These are phyloP conservation scores for Suhomyces bribrorum DNA, from an alignment of 1,139 yeast species.

Conservation along the genomic window DNA sequence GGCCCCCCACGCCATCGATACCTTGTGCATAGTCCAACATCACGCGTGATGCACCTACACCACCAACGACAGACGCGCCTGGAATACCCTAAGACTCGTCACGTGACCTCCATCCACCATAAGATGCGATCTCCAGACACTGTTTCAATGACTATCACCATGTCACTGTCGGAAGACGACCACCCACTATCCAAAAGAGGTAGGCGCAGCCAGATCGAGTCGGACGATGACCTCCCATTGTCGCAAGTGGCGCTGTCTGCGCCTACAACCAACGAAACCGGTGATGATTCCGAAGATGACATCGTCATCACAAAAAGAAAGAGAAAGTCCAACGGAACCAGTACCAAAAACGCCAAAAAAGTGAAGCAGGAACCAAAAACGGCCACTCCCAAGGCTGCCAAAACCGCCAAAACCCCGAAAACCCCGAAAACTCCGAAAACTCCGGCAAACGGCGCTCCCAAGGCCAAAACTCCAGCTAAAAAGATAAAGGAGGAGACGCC, in stretches of 20 bases:
- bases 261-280: neutral
- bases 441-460: slow-evolving; percentile 1
- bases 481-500: slow-evolving; percentile 10
- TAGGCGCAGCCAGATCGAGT: slow-evolving; percentile 5
- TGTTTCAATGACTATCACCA: neutral
- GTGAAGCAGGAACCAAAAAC: slow-evolving; percentile 9
- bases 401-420: slow-evolving; percentile 6
- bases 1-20: too few relatives aligned
- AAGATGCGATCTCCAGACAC: neutral
- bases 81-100: too few relatives aligned
- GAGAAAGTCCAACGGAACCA: slow-evolving; percentile 7
- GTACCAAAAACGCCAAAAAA: slow-evolving; percentile 3
- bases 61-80: too few relatives aligned
- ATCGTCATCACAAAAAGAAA: slow-evolving; percentile 9
- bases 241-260: slow-evolving; percentile 6
- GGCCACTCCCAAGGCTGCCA: slow-evolving; percentile 5
- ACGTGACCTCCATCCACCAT: neutral
- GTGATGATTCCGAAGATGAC: slow-evolving; percentile 7
- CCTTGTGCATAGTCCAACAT: too few relatives aligned
- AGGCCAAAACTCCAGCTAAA: slow-evolving; percentile 12
- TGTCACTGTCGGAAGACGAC: slow-evolving; percentile 11
- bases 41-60: too few relatives aligned
- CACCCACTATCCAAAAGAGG: slow-evolving; percentile 8
- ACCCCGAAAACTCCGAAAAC: slow-evolving; percentile 3
- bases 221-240: slow-evolving; percentile 16